Conservation (phyloP, 108 stramenopile species). For the Hondaea fermentalgiana region DNA sequence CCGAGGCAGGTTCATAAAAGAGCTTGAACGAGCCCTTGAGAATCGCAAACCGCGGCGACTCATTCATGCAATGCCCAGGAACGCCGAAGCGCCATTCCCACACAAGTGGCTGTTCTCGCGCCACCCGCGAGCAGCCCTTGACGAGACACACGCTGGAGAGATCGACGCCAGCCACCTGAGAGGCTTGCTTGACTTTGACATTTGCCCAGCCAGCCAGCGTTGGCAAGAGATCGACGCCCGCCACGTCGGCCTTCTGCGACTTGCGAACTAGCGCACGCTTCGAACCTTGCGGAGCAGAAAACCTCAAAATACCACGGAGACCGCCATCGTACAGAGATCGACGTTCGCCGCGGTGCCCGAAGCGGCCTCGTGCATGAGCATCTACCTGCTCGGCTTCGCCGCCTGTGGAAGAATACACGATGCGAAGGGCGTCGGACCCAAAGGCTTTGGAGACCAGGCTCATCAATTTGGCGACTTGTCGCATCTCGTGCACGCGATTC, state of each 20-base stretch:
- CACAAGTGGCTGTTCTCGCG: background rate
- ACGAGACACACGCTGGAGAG: background rate
- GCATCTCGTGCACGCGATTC: background rate
- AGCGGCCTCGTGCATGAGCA: background rate
- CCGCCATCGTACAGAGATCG: constrained; percentile 14
- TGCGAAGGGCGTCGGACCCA: background rate
- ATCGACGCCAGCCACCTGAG: background rate
- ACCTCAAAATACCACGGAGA: background rate
- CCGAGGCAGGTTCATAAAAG: background rate
- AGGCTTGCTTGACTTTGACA: background rate
- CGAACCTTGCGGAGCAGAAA: background rate
- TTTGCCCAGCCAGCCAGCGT: background rate
- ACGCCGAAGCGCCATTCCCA: background rate
- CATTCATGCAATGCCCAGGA: background rate
- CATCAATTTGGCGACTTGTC: background rate
- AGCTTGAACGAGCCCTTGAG: background rate
- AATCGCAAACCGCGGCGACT: background rate
- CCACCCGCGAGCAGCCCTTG: background rate
- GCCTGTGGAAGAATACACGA: background rate
- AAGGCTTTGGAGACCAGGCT: background rate
- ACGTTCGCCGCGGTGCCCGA: background rate
- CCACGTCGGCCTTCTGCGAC: background rate
- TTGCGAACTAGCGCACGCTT: background rate
- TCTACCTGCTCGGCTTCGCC: background rate
- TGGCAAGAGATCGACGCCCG: background rate